Base-by-base conservation (phyloP, 768 basidiomycete species). In the Nevesoporus exiguus region DNA sequence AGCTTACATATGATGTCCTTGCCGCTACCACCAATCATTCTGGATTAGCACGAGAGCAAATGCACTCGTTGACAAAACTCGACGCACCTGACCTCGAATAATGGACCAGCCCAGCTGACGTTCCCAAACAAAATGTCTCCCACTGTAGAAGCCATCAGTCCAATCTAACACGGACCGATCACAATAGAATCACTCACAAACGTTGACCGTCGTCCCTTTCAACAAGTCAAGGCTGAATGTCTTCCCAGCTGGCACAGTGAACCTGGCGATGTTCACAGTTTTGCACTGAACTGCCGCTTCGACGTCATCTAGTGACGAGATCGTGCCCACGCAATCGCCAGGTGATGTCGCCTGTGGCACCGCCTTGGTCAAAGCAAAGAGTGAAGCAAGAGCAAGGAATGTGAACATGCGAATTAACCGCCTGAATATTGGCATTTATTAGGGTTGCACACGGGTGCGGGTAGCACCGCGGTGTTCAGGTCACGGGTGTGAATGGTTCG, bases 51-150 rank as follows among this genome's bases (percentile, higher is more conserved):
- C 25, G 17, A 46, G 22, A 36, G 19, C 1, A 31, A 9, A 27
- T 37, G 13, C 13, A 4, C 15, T 44, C 2, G 14, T 47, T 33
- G 22, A 37, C 9, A 7, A 42, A 49, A 41, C 17, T 29, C 37
- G 19, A 62, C 68, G 40, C 56, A 82, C 81, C 59, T 77, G 60
- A 85, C 63, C 30, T 73, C 66, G 63, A 85, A 82, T 37, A 84
- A 68, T 13, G 80, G 83, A 13, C 82, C 83, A 0, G 62, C 69
- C 82, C 82, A 83, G 37, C 61, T 76, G 50, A 62, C 9, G 45
- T 77, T 78, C 7, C 77, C 83, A 62, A 88, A 86, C 22, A 65
- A 58, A 42, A 87, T 74, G 30, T 86, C 77, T 17, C 85, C 85
- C 56, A 74, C 81, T 85, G 29, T 0, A n/a, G 37, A 27, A 40